Base-by-base conservation (phyloP, 768 basidiomycete species). In the Hygrophorus russula region DNA sequence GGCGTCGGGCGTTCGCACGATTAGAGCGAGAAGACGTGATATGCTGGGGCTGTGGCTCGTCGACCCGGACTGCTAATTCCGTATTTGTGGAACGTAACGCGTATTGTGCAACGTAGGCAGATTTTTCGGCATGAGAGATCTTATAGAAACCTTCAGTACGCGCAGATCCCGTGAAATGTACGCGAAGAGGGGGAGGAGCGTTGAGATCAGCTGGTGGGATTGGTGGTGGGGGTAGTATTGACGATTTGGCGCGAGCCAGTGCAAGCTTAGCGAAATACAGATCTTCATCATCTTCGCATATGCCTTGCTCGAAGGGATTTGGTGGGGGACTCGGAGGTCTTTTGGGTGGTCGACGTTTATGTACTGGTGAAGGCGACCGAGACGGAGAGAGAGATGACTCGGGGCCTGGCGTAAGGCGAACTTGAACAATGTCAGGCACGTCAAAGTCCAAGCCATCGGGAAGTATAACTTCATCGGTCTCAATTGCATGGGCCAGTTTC, bases 61-160 rank as follows among this genome's bases (percentile, higher is more conserved):
- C 66, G 31, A 66, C 69, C 17, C 68, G 56, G 30, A 69, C 64
- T n/a, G 66, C 62, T 2, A 64, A 56, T 19, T 65, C 63, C 19
- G 70, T 62, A 0, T 57, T 66, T 20, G 67, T 64, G 42, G 74
- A 62, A 15, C 85, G 80, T 19, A 74, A 66, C 7, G 34, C 41
- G 58, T 90, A 90, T 59, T 94, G 89, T 4, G 88, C 83, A 34
- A 98, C 85, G 52, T 98, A 97, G 2, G 78, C 78, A 0, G 89
- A 82, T 66, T 96, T 96, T 58, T 91, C 87, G 5, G 82, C 76
- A 54, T 89, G 84, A 0, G 89, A 81, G 58, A 98, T 89, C 68
- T 91, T 88, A 74, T 94, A 94, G 63, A 82, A 92, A 3, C 96
- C 94, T 59, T 97, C 89, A 1, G 92, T 90, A 12, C 94, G 78